These are phyloP conservation scores for Solanum pennellii DNA, from an alignment of 257 asterid genomes.

Conservation along the genomic window DNA sequence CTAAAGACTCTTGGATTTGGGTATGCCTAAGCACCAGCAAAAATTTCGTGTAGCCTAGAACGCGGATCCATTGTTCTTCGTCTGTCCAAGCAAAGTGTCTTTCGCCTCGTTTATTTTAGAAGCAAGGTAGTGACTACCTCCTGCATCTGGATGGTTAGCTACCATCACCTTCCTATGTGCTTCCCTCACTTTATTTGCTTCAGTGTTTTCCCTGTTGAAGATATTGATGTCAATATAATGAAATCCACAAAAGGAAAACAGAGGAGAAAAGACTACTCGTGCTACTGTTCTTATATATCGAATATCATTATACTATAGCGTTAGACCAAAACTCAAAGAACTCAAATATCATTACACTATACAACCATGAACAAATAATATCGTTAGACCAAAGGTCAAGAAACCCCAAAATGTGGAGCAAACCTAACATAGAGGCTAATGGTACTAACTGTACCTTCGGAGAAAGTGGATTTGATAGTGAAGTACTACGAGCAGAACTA, in stretches of 20 bases:
- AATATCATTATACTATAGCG: background rate
- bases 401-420: background rate
- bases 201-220: slow-evolving; percentile 52
- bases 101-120: slow-evolving; percentile 87
- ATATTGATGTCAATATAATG: background rate
- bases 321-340: too few relatives aligned
- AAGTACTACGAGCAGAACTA: background rate
- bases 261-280: background rate
- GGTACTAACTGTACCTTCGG: background rate
- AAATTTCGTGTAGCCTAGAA: slow-evolving; percentile 24
- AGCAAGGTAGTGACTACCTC: slow-evolving; percentile 91
- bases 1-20: background rate
- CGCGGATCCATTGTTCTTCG: slow-evolving; percentile 50
- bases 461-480: background rate
- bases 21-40: slow-evolving; percentile 4
- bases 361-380: background rate
- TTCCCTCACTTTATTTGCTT: slow-evolving; percentile 67
- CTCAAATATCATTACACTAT: background rate
- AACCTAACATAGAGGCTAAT: background rate
- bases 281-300: background rate
- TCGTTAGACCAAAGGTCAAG: background rate
- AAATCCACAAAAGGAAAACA: background rate
- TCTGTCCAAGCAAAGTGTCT: slow-evolving; percentile 61
- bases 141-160: slow-evolving; percentile 95
- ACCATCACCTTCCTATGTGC: slow-evolving; percentile 93